These are phyloP conservation scores for Fraxinus anomala DNA, from an alignment of 257 asterid genomes.

Conservation along the genomic window DNA sequence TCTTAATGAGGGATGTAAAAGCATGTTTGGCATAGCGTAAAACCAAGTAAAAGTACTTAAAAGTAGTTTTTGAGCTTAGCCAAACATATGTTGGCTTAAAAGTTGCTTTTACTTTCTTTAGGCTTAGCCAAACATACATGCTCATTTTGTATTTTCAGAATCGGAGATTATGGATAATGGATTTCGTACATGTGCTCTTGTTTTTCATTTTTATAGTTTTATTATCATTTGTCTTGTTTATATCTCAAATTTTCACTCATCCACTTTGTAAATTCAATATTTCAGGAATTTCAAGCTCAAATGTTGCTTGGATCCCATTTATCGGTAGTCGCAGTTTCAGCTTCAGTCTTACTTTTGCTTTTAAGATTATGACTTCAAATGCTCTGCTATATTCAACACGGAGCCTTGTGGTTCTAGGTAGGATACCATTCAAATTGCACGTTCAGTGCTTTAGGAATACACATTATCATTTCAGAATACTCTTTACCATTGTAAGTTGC, in stretches of 20 bases:
- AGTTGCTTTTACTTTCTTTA: too few relatives aligned
- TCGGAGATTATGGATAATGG: not conserved
- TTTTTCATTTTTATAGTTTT: not conserved
- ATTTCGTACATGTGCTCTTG: not conserved
- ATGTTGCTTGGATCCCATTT: conserved; percentile 34
- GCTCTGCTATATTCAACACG: not conserved
- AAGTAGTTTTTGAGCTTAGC: not conserved
- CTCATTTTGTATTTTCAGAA: not conserved
- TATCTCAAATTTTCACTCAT: conserved; percentile 1
- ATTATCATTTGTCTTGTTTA: not conserved
- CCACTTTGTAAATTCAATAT: conserved; percentile 21
- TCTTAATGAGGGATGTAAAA: not conserved
- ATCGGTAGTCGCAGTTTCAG: conserved; percentile 39
- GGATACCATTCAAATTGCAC: not conserved
- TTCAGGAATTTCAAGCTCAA: conserved; percentile 60
- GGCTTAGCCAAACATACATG: not conserved
- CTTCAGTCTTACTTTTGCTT: conserved; percentile 44
- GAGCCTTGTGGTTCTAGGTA: conserved; percentile 14
- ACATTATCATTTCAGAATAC: not conserved
- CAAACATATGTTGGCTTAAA: not conserved
- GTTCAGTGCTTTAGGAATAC: not conserved
- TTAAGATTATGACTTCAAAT: conserved; percentile 36
- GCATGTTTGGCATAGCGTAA: not conserved
- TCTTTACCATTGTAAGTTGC: not conserved
- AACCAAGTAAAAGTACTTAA: not conserved